Conservation (phyloP, 2,329 filamentous ascomycete species). For the Cladophialophora exuberans region DNA sequence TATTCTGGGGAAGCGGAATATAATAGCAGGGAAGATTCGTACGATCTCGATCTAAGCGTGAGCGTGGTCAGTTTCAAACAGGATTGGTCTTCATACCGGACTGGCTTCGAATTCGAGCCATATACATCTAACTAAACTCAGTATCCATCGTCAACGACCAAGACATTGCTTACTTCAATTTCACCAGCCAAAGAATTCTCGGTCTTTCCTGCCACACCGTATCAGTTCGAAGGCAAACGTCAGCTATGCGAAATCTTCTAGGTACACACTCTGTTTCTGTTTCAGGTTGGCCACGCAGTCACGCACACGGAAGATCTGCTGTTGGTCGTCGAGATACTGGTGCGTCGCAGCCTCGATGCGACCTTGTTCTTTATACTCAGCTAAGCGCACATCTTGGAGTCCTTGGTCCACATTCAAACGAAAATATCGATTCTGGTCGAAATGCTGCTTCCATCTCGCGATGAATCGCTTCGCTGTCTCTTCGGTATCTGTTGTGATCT, state of each 20-base stretch:
- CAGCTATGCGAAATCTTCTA: slow-evolving; percentile 12
- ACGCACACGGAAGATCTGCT: neutral
- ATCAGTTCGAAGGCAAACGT: neutral
- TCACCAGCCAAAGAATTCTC: neutral
- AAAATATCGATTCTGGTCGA: slow-evolving; percentile 39
- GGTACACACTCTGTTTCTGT: slow-evolving; percentile 19
- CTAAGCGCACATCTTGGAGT: slow-evolving; percentile 40
- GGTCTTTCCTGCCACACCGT: slow-evolving; percentile 3
- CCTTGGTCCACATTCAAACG: slow-evolving; percentile 46
- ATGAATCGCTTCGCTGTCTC: slow-evolving; percentile 44
- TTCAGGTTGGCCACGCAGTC: slow-evolving; percentile 17
- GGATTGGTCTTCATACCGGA: neutral
- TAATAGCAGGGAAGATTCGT: neutral
- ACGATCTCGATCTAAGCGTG: neutral
- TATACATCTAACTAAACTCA: slow-evolving; percentile 3
- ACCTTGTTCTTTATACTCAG: slow-evolving; percentile 37
- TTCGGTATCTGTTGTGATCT: slow-evolving; percentile 45
- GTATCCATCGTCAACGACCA: neutral
- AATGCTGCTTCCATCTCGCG: slow-evolving; percentile 39
- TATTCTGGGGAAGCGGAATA: slow-evolving; percentile 12
- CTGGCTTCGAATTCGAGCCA: neutral
- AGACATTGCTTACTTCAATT: slow-evolving; percentile 5
- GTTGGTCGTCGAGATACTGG: slow-evolving; percentile 31
- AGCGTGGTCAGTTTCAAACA: neutral
- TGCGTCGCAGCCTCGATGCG: slow-evolving; percentile 34